Evolutionary conservation across 495 filamentous ascomycete species (phyloP), one percentile per base, ranked within the genome.

Genomic region (Xylaria flabelliformis): DNA sequence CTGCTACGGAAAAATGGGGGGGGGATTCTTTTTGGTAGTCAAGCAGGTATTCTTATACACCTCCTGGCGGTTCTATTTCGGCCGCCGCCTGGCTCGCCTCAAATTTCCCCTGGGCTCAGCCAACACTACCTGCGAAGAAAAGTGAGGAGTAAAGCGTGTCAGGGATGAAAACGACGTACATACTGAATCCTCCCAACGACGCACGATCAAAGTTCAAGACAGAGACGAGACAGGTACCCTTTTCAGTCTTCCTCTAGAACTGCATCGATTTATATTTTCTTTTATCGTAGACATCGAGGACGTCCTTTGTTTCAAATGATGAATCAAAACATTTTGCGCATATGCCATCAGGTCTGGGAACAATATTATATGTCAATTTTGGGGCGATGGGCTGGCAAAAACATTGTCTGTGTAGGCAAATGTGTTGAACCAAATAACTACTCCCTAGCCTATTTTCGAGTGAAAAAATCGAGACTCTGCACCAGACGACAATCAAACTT

Each of bases 401-500:
- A 50, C 6, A 8, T 51, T 2, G 12, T 51, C 48, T 21, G 7
- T 24, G 48, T 51, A 12, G 48, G 48, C 48, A 6, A 51, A 0
- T 2, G 10, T 24, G 48, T 51, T 2, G n/a, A 24, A 3, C 48
- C 48, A 24, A 10, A 46, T 8, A 55, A 74, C 53, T 67, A 39
- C 46, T 64, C 68, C 62, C 63, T 17, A 64, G 64, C 19, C 26
- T 53, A 2, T 64, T 65, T n/a, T 58, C 61, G 12, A 39, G 3
- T 13, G 44, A 59, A 59, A 62, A 72, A 9, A 29, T 46, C 13
- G 53, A 58, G 26, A 1, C 17, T 34, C 1, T 58, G 26, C 53
- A 12, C 53, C 12, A 58, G 46, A 41, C 21, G 32, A 58, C 24
- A 19, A 48, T 17, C 42, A 17, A 46, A 0, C 13, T 46, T 39